Percentiles rank a stretch among this genome's conserved stretches.
Evolutionary conservation across 2,329 filamentous ascomycete species (phyloP).

Genomic region (Aquanectria penicillioides): DNA sequence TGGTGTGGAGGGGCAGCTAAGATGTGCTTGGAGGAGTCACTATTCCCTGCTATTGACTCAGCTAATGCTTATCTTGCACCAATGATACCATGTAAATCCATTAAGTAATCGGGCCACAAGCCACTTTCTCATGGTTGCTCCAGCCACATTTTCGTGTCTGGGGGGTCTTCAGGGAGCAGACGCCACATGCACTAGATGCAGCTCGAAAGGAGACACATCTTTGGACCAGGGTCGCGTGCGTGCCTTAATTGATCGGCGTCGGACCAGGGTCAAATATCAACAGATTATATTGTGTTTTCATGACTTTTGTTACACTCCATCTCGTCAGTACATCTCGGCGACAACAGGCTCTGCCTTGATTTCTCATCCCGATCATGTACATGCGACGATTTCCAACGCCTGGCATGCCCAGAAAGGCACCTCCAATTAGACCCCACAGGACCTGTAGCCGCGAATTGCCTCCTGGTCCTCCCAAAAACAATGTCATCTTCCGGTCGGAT

Average conservation of each 20-base stretch:
- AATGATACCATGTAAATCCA: constrained; percentile 17
- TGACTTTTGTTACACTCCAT: constrained; percentile 41
- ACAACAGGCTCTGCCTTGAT: constrained; percentile 27
- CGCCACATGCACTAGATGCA: constrained; percentile 23
- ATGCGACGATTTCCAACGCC: constrained; percentile 41
- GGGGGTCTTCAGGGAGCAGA: neutral
- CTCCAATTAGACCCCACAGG: constrained; percentile 27
- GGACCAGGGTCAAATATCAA: constrained; percentile 21
- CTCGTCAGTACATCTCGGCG: constrained; percentile 31
- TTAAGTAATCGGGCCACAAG: constrained; percentile 23
- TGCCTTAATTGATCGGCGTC: constrained; percentile 1
- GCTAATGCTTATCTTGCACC: constrained; percentile 26
- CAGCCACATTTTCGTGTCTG: constrained; percentile 12
- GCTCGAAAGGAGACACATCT: neutral
- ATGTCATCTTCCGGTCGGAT: constrained; percentile 9
- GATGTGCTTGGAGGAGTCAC: constrained; percentile 11
- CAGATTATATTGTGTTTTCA: constrained; percentile 41
- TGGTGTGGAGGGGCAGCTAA: constrained; percentile 39
- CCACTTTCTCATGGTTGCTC: constrained; percentile 14
- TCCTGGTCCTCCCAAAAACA: constrained; percentile 19
- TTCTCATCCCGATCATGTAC: constrained; percentile 37
- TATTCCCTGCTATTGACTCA: constrained; percentile 33
- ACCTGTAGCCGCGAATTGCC: constrained; percentile 8
- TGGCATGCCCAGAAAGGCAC: constrained; percentile 36
- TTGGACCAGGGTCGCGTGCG: constrained; percentile 18